Evolutionary conservation across 148 eudicot species (phyloP).

Genomic region (Camellia japonica): DNA sequence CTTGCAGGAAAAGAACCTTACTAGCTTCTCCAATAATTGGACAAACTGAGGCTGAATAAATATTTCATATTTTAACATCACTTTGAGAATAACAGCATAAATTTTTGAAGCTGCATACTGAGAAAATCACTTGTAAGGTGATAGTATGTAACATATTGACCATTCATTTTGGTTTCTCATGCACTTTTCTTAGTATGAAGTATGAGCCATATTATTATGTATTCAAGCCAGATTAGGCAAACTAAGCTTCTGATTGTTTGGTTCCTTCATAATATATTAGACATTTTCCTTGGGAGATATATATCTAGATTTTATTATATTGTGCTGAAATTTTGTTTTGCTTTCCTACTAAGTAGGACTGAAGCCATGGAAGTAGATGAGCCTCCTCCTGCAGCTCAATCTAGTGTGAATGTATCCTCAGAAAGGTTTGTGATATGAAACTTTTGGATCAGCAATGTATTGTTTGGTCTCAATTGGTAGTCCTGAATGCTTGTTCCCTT

Average conservation of each 20-base stretch:
- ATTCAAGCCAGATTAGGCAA: background rate
- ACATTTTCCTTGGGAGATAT: background rate
- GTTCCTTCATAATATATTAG: background rate
- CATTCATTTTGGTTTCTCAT: background rate
- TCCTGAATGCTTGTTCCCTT: constrained; percentile 17
- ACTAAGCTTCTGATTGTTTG: background rate
- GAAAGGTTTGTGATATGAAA: constrained; percentile 46
- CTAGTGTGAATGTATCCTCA: constrained; percentile 34
- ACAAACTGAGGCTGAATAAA: background rate
- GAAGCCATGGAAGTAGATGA: constrained; percentile 86
- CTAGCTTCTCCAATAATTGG: background rate
- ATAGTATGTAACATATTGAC: background rate
- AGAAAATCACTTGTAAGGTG: too few relatives aligned
- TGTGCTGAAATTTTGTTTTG: constrained; percentile 2
- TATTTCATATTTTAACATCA: background rate
- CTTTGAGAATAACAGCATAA: background rate
- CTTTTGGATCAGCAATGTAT: background rate
- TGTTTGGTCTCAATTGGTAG: background rate
- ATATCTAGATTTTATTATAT: background rate
- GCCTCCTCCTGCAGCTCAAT: constrained; percentile 59
- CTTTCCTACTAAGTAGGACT: constrained; percentile 22
- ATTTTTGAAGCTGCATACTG: background rate
- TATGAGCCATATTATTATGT: background rate
- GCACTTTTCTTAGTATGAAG: background rate
- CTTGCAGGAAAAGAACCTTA: background rate